Percentiles rank a stretch among this genome's conserved stretches.
These are phyloP conservation scores for Amanita rubescens DNA, from an alignment of 768 basidiomycete genomes.

Conservation along the genomic window DNA sequence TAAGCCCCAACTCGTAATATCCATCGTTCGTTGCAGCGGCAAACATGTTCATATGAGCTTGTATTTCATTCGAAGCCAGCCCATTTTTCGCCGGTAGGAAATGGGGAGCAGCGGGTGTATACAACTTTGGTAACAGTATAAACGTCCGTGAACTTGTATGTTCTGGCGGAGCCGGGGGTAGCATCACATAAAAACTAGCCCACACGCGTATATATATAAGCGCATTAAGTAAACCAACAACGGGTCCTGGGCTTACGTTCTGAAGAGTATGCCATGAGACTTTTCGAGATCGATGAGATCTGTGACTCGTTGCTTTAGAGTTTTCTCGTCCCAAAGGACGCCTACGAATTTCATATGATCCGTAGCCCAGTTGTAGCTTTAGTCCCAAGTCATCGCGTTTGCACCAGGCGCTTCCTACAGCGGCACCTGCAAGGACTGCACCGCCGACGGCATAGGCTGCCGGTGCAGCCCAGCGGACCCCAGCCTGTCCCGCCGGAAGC, in stretches of 20 bases:
- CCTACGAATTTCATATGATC: conserved; percentile 91
- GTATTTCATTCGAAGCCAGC: conserved; percentile 65
- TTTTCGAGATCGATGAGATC: conserved; percentile 53
- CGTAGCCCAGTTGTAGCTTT: conserved; percentile 65
- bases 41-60: conserved; percentile 90
- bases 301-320: conserved; percentile 54
- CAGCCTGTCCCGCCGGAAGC: conserved; percentile 34
- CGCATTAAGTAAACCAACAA: conserved; percentile 1
- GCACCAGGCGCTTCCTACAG: conserved; percentile 80
- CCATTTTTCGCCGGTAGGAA: conserved; percentile 64
- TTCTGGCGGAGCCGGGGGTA: conserved; percentile 59
- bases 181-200: conserved; percentile 67
- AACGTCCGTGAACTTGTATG: conserved; percentile 63
- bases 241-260: conserved; percentile 47
- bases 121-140: conserved; percentile 65
- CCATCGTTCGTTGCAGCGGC: conserved; percentile 75
- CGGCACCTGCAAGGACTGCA: conserved; percentile 72
- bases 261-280: conserved; percentile 59
- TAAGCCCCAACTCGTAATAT: conserved; percentile 79
- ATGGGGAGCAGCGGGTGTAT: conserved; percentile 37
- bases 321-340: conserved; percentile 74
- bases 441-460: conserved; percentile 68
- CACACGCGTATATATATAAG: no score
- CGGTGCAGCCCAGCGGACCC: conserved; percentile 59
- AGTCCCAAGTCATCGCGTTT: conserved; percentile 67